Evolutionary conservation across 768 basidiomycete species (phyloP), one percentile per base, ranked within the genome.

Genomic region (Pholiota conissans): DNA sequence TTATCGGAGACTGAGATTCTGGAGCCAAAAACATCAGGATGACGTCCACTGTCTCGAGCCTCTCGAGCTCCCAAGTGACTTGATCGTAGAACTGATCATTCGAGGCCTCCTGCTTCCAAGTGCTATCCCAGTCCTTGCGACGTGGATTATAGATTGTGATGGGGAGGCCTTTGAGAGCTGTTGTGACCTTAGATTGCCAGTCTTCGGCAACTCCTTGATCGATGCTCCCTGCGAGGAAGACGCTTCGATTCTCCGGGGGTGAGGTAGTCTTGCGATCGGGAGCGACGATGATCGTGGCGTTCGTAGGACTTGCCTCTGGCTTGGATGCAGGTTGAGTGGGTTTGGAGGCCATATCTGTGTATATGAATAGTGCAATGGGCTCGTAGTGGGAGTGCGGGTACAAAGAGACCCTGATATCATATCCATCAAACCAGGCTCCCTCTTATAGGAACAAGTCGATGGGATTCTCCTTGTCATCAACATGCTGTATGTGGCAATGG

Each of bases 111-210:
- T 28, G 42, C 6, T 14, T 14, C 53, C 53, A 54, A 13, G 42
- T 32, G 3, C 18, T 10, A 26, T 54, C 42, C 53, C 53, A 54
- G 29, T 54, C 53, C 11, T 6, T n/a, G 14, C 53, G 53, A 5
- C 27, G 30, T 8, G 53, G 53, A 42, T 54, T 46, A 24, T 54
- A 54, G 40, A 54, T 54, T 28, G 53, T 30, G 28, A 54, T 46
- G 1, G 40, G 40, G 29, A 54, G 40, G 9, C 46, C n/a, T 18
- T 20, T 30, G 18, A 47, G 27, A 20, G 26, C 10, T 1, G 11
- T 32, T n/a, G 28, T 30, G 11, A 34, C 40, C 18, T 11, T 29
- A 16, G 16, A 13, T 16, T 42, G 53, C 53, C 53, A 54, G 10
- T 54, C 42, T 8, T 27, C 28, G 40, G 40, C 18, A 7, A 29